Evolutionary conservation across 306 rosid species (phyloP).

Genomic region (Clitoria ternatea): DNA sequence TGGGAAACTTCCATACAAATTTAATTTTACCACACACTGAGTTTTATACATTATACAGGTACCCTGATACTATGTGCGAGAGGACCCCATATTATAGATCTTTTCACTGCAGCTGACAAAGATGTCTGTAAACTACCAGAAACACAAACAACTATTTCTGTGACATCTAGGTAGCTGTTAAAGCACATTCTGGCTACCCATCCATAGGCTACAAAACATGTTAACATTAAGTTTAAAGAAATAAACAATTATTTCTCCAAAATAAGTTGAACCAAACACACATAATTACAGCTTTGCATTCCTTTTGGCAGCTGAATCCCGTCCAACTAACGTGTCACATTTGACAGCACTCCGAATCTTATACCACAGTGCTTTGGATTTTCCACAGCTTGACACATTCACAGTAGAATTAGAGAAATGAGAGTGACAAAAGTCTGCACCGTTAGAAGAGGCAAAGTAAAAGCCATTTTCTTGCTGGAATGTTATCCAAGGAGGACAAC

Average conservation of each 20-base stretch:
- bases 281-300: background rate
- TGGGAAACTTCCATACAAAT: background rate
- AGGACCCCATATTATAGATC: background rate
- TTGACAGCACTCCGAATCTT: conserved; percentile 26
- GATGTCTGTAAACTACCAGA: background rate
- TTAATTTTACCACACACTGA: background rate
- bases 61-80: background rate
- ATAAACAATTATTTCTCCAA: no score
- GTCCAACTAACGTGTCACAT: background rate
- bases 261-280: no score
- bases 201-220: background rate
- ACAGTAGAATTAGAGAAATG: background rate
- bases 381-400: conserved; percentile 13
- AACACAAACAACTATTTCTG: background rate
- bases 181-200: background rate
- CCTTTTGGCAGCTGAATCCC: background rate
- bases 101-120: background rate
- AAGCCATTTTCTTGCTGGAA: conserved; percentile 5
- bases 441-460: background rate
- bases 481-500: background rate
- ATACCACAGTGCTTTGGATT: conserved; percentile 27
- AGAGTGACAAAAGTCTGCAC: background rate
- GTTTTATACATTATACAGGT: no score
- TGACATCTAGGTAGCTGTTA: background rate
- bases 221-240: no score